Evolutionary conservation across 805 yeast genomes (phyloP).

Genomic region (Wickerhamomyces mucosus): DNA sequence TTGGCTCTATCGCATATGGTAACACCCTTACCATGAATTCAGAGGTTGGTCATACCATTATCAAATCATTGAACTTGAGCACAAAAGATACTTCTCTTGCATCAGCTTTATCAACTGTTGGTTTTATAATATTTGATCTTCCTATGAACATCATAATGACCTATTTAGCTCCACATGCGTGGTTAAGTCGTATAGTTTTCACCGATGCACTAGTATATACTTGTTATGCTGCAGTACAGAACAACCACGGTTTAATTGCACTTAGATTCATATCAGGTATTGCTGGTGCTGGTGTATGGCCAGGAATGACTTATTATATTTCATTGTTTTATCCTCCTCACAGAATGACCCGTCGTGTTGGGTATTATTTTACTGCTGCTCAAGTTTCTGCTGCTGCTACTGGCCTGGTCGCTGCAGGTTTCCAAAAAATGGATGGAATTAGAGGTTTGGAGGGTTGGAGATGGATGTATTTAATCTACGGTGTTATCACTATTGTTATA

Average conservation of each 20-base stretch:
- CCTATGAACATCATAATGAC: conserved; percentile 87
- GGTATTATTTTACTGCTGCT: conserved; percentile 87
- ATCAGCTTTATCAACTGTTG: conserved; percentile 74
- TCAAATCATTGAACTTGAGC: conserved; percentile 38
- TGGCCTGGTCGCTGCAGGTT: conserved; percentile 80
- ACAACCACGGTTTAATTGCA: conserved; percentile 55
- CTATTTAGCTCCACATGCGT: conserved; percentile 70
- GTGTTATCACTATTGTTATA: conserved; percentile 52
- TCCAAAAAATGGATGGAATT: conserved; percentile 69
- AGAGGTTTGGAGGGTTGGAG: conserved; percentile 76
- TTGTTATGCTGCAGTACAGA: conserved; percentile 57
- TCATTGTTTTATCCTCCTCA: conserved; percentile 81
- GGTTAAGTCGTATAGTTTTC: conserved; percentile 73
- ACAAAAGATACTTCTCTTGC: conserved; percentile 61
- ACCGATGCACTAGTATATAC: conserved; percentile 71
- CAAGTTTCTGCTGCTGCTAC: conserved; percentile 87
- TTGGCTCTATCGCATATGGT: conserved; percentile 72
- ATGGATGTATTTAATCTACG: conserved; percentile 78
- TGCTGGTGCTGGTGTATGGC: conserved; percentile 86
- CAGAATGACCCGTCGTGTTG: conserved; percentile 68
- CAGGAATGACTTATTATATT: conserved; percentile 78
- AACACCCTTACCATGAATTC: conserved; percentile 72
- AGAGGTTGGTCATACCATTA: conserved; percentile 50
- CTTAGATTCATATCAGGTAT: conserved; percentile 63
- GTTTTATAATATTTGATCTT: conserved; percentile 73